Evolutionary conservation across 805 yeast species (phyloP), one percentile per base, ranked within the genome.

Genomic region (Cyberlindnera xylosilytica): DNA sequence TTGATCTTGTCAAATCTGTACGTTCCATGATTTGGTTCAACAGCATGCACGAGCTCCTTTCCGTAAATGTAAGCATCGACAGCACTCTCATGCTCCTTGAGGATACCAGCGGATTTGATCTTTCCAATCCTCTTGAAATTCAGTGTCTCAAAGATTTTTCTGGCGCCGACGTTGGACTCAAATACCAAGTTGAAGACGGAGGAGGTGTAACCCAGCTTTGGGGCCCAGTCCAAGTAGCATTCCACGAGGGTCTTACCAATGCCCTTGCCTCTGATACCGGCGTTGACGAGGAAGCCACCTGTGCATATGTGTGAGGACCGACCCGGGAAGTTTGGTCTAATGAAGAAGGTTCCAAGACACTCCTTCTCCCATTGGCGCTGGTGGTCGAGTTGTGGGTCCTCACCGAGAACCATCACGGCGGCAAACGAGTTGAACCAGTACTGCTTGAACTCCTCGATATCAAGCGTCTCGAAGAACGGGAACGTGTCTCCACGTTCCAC

Each of bases 281-380:
- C 93, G 62, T 91, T 89, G 3, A 91, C 98, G 27, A 91, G 66
- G 53, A 91, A 85, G 17, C 83, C 83, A 2, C 87, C 95, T 0
- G 95, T 86, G 54, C 95, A 89, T n/a, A 93, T 83, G 58, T 91
- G 97, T 0, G 95, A 80, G 16, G 93, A 83, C 34, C 98, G 70
- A 2, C 98, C 98, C 0, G 97, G 96, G 58, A 83, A 91, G 55
- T 87, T 85, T 2, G 97, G 93, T 50, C 84, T 84, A 47, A 91
- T 73, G 59, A 75, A 81, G 58, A 91, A 89, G 2, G 90, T 76
- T 1, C 98, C 99, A 36, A 93, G 69, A 60, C 97, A 91, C 58
- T 84, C 90, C 54, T 86, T 87, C 46, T 89, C 95, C 97, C 98
- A 90, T 58, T 83, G 88, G 39, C 83, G 76, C 36, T 65, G 69